Evolutionary conservation across 2,329 filamentous ascomycete species (phyloP).

Genomic region (Aspergillus pseudoglaucus): DNA sequence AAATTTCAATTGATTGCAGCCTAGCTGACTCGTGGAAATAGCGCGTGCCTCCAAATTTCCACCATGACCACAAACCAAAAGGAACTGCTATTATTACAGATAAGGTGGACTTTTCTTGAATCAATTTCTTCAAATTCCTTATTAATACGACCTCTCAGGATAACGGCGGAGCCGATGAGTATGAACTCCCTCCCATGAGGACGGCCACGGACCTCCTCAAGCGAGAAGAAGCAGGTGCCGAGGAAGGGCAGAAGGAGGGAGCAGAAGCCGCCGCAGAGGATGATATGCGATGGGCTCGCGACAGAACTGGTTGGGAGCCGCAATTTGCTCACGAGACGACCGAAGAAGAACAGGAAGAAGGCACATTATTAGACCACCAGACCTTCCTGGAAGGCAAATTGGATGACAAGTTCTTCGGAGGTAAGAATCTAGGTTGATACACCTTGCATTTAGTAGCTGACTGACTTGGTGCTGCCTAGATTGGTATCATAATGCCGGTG

Average conservation of each 20-base stretch:
- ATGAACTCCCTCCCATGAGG: slow-evolving; percentile 70
- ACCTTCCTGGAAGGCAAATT: slow-evolving; percentile 79
- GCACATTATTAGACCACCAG: slow-evolving; percentile 73
- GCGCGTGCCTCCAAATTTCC: slow-evolving; percentile 60
- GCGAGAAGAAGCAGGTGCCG: slow-evolving; percentile 52
- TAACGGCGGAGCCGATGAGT: slow-evolving; percentile 60
- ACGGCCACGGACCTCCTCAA: slow-evolving; percentile 44
- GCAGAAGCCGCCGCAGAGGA: slow-evolving; percentile 40
- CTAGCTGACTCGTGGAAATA: slow-evolving; percentile 27
- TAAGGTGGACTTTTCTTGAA: slow-evolving; percentile 41
- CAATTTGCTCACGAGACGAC: slow-evolving; percentile 59
- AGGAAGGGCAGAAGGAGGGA: slow-evolving; percentile 46
- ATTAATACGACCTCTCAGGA: slow-evolving; percentile 39
- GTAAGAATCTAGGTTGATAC: slow-evolving; percentile 40
- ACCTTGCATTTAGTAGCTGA: neutral
- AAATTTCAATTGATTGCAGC: neutral
- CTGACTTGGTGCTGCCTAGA: slow-evolving; percentile 46
- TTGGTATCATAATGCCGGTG: slow-evolving; percentile 96
- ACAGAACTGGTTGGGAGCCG: slow-evolving; percentile 79
- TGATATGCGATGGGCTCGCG: slow-evolving; percentile 50
- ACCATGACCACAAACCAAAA: slow-evolving; percentile 42
- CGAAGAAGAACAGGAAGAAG: slow-evolving; percentile 50
- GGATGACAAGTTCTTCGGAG: slow-evolving; percentile 85
- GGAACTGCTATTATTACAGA: slow-evolving; percentile 63
- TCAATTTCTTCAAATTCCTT: neutral